Evolutionary conservation across 441 rosid species (phyloP).

Genomic region (Pelargonium cotyledonis): DNA sequence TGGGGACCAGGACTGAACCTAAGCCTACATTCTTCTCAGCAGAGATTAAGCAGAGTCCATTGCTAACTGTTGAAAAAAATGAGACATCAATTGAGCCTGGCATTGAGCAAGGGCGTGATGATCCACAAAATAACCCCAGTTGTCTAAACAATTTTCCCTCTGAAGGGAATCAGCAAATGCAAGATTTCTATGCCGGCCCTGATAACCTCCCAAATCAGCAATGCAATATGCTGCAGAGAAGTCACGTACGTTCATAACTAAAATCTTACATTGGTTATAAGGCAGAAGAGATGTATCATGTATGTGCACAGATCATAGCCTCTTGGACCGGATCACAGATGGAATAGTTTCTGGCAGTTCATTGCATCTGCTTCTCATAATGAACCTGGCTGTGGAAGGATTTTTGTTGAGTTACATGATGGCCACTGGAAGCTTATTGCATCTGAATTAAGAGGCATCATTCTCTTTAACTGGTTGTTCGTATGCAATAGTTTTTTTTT

Average conservation of each 20-base stretch:
- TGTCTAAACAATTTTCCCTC: constrained; percentile 31
- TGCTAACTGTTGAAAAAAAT: constrained; percentile 33
- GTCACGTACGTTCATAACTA: constrained; percentile 55
- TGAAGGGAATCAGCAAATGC: constrained; percentile 50
- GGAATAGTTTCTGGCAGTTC: constrained; percentile 79
- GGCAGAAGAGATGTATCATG: constrained; percentile 78
- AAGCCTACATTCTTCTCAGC: constrained; percentile 28
- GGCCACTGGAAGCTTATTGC: constrained; percentile 80
- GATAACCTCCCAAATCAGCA: constrained; percentile 51
- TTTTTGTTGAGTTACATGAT: constrained; percentile 64
- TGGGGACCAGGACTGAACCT: constrained; percentile 45
- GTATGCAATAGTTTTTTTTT: constrained; percentile 3
- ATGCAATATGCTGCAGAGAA: constrained; percentile 54
- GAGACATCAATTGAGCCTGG: constrained; percentile 45
- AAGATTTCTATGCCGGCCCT: constrained; percentile 44
- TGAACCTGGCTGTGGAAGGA: constrained; percentile 84
- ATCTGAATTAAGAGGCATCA: constrained; percentile 62
- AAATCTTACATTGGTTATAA: constrained; percentile 70
- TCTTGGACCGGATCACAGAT: constrained; percentile 80
- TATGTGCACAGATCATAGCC: constrained; percentile 74
- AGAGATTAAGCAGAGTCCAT: constrained; percentile 47
- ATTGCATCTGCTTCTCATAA: constrained; percentile 57
- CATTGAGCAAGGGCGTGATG: constrained; percentile 34
- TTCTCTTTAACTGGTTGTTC: constrained; percentile 3
- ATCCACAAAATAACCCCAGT: constrained; percentile 43